Evolutionary conservation across 2,329 filamentous ascomycete genomes (phyloP), one percentile per base, ranked within the genome.

Genomic region (Claviceps pusilla): DNA sequence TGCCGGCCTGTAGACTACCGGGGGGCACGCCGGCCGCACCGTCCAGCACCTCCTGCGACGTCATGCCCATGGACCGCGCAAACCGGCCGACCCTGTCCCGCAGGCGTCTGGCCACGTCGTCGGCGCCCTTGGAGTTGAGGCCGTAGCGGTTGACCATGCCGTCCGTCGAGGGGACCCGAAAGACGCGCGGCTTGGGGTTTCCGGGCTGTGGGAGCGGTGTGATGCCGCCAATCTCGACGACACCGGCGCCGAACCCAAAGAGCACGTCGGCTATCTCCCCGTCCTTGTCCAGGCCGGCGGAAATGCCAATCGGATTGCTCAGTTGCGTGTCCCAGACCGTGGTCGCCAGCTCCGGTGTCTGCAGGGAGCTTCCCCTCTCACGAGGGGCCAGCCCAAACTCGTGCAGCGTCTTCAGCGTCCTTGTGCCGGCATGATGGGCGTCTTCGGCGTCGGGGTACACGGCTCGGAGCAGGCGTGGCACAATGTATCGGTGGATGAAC

Each of bases 111-210:
- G 91, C 90, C 71, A 97, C 86, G 62, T 84, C 80, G 65, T 95
- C 91, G 1, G 90, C 90, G 24, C 93, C 93, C 57, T 85, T 79
- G 12, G 88, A 95, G 71, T 97, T 97, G 62, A 98, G 81, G 0
- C 93, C 93, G 70, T 96, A 98, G 42, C 93, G 83, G 69, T 98
- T 98, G 68, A 98, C 88, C 67, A 98, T 76, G 16, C 87, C 89
- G 60, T 94, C 84, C 59, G 95, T 81, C 37, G 81, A 83, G 0
- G 87, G 84, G 6, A 97, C 72, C 28, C 93, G 82, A 72, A 95
- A 98, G 31, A 96, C 87, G 58, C 93, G 82, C 1, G 91, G 90
- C 61, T 82, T 84, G 0, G 87, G 83, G 69, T 98, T 98, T 7
- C 93, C 93, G 6, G 79, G 78, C 66, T 98, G 93, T 0, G 91